Evolutionary conservation across 2,329 filamentous ascomycete species (phyloP), one percentile per base, ranked within the genome.

Genomic region (Microdochium paspali): DNA sequence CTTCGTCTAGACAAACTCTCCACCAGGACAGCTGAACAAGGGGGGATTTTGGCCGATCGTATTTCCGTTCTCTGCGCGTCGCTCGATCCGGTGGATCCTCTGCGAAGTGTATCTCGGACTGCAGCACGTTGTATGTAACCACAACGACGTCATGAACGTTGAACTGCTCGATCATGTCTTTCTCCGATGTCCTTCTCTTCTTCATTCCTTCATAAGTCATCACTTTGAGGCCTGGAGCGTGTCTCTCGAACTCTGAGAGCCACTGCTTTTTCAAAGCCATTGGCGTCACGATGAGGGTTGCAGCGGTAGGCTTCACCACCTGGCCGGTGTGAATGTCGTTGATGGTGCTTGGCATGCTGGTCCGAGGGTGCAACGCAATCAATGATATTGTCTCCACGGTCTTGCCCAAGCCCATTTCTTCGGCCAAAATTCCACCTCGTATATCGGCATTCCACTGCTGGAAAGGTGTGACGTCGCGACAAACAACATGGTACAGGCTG

Each of bases 401-500:
- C 62, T 91, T 91, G 1, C 87, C 87, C 1, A 91, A 68, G 0
- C 87, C 87, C 87, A 91, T 91, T 62, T 91, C 87, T 58, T 91
- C 87, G 0, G 85, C 81, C 4, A 91, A 67, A 44, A 89, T 82
- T 0, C 85, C 85, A 12, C 80, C 79, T 43, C 64, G 72, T 10
- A 79, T 49, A 1, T 55, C 53, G n/a, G 61, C 58, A 46, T 77
- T 66, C 21, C 61, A 50, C 42, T 66, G 59, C 28, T 63, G 61
- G 47, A 79, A 80, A 2, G 65, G 56, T 0, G 58, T 50, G 9
- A 69, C 50, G 56, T 84, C 71, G 31, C 68, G 67, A 1, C 78
- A 73, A 4, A 82, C 68, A 13, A 79, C 64, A 24, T 83, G 79
- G 46, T 84, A 79, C 0, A 87, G 64, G 47, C 80, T 72, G 57